These are phyloP conservation scores for Syzygium grande DNA, from an alignment of 345 rosid genomes.

Conservation along the genomic window DNA sequence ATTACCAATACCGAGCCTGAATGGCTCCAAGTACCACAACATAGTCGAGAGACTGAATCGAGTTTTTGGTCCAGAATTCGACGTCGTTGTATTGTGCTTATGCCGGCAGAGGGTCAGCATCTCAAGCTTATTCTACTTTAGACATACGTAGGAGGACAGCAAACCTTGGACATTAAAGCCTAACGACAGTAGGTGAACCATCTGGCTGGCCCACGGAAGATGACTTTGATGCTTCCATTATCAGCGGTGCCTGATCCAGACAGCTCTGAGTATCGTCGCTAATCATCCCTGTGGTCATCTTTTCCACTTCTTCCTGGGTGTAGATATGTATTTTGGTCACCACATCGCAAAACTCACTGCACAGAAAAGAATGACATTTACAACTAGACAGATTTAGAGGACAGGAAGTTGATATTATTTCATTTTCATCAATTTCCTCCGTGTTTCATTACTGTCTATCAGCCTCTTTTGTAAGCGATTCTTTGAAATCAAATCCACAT, in stretches of 20 bases:
- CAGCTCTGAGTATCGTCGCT: slow-evolving; percentile 86
- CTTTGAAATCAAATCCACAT: neutral
- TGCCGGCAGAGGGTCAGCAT: neutral
- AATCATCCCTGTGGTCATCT: slow-evolving; percentile 46
- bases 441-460: neutral
- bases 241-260: slow-evolving; percentile 63
- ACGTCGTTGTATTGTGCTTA: neutral
- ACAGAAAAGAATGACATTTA: neutral
- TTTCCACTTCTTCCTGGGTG: slow-evolving; percentile 84
- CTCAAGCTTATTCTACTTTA: neutral
- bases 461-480: neutral
- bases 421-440: neutral
- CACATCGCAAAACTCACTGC: slow-evolving; percentile 79
- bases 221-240: slow-evolving; percentile 79
- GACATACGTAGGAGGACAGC: neutral
- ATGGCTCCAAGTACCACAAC: neutral
- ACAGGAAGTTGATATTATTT: neutral
- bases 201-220: slow-evolving; percentile 86
- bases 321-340: slow-evolving; percentile 78
- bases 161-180: neutral
- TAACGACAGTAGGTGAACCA: slow-evolving; percentile 6
- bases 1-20: neutral
- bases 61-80: neutral
- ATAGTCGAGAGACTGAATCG: neutral
- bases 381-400: neutral